Conservation (phyloP, 1,284 basidiomycete species). For the Leccinum pachyderme region DNA sequence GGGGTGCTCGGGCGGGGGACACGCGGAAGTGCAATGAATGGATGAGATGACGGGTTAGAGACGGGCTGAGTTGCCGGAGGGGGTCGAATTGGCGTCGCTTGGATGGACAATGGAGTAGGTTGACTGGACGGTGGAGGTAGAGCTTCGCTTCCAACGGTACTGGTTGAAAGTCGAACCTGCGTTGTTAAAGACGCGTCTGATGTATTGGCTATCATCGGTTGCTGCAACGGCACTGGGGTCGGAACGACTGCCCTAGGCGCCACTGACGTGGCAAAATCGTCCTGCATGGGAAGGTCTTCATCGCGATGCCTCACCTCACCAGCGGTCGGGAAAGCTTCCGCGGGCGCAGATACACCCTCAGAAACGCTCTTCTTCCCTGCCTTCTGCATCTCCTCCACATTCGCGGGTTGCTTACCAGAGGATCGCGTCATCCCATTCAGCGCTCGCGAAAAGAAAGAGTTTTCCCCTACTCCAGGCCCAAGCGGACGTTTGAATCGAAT, state of each 20-base stretch:
- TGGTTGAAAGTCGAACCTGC: not conserved
- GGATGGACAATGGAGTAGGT: not conserved
- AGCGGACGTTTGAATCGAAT: constrained; percentile 21
- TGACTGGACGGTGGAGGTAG: not conserved
- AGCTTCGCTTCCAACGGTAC: not conserved
- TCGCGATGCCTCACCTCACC: not conserved
- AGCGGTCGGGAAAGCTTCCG: not conserved
- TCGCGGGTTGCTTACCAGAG: not conserved
- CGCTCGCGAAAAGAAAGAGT: constrained; percentile 28
- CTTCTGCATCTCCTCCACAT: not conserved
- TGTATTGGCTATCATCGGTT: not conserved
- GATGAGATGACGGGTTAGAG: constrained; percentile 4
- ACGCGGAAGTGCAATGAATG: constrained; percentile 27
- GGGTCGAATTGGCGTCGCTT: not conserved
- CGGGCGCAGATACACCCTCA: not conserved
- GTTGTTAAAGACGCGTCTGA: not conserved
- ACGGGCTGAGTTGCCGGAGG: constrained; percentile 8
- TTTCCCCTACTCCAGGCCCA: constrained; percentile 9
- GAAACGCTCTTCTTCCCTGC: not conserved
- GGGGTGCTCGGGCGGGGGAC: constrained; percentile 14
- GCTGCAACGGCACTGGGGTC: not conserved
- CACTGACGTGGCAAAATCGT: not conserved
- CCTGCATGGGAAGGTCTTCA: constrained; percentile 8
- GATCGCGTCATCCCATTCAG: constrained; percentile 3
- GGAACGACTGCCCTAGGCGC: not conserved